Base-by-base conservation (phyloP, 345 rosid genomes). In the Populus pruinosa region DNA sequence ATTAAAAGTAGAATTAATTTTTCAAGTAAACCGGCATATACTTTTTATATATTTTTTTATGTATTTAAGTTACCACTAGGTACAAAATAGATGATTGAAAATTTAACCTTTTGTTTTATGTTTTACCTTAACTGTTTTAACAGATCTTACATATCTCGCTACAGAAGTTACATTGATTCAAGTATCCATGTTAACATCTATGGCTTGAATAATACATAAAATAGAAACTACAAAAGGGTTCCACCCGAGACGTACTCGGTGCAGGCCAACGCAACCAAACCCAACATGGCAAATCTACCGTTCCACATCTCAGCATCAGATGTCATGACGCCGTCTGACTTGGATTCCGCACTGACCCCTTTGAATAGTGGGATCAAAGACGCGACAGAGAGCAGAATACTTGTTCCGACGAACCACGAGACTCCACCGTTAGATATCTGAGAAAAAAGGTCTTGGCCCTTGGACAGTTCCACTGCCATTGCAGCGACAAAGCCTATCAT, bases 221-320 rank as follows among this genome's bases (percentile, higher is more conserved):
- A 65, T 1, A 2, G 47, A 33, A 31, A 17, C 63, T 77, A 92
- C 21, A 91, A 79, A 1, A 90, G 88, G 0, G 89, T 73, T 13
- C 97, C 89, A 1, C 96, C 96, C 79, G 86, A 88, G 2, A 92
- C 90, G 49, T 69, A 90, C 80, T 94, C 97, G 0, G 98, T 90
- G 80, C 87, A 85, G 0, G 96, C 97, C 74, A 94, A 77, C 7
- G 97, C 97, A 2, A 92, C 85, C 31, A 92, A 78, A 47, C 98
- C 98, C 16, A 92, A 64, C 98, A 94, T 90, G 0, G 98, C 98
- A 0, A 94, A 73, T 56, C 97, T 91, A 0, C 97, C 98, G 50
- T 92, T 94, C 97, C 91, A 88, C 8, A 90, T 70, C 87, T 94
- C 97, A 2, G 97, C 96, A 66, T 92, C 86, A 14, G 97, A 91